These are phyloP conservation scores for Brassica juncea DNA, from an alignment of 345 rosid genomes.

Conservation along the genomic window DNA sequence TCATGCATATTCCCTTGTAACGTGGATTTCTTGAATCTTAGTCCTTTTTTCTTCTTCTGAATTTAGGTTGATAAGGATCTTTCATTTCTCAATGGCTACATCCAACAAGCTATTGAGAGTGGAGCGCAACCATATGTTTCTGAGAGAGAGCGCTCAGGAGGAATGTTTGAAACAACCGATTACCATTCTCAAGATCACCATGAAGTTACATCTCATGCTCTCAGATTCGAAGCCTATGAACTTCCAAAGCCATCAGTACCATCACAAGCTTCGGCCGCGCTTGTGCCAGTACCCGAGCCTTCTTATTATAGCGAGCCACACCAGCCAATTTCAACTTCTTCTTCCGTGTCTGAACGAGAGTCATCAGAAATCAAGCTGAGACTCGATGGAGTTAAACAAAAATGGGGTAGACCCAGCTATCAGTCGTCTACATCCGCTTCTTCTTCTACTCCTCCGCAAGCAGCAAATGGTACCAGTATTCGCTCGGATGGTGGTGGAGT, in stretches of 20 bases:
- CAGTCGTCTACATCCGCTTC: constrained; percentile 57
- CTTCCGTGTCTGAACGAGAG: constrained; percentile 57
- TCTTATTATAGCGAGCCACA: constrained; percentile 57
- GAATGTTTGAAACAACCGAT: constrained; percentile 50
- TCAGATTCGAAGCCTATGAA: constrained; percentile 94
- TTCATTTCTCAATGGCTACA: constrained; percentile 71
- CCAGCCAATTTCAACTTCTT: constrained; percentile 45
- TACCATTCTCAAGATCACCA: constrained; percentile 63
- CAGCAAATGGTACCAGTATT: constrained; percentile 50
- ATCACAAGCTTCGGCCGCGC: constrained; percentile 59
- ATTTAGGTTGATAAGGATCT: constrained; percentile 81
- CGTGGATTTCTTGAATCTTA: constrained; percentile 14
- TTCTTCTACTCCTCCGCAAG: constrained; percentile 51
- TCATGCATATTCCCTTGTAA: neutral
- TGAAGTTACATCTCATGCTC: constrained; percentile 69
- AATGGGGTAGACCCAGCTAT: constrained; percentile 85
- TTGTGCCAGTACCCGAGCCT: constrained; percentile 74
- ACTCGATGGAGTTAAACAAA: constrained; percentile 93
- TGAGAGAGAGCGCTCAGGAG: constrained; percentile 75
- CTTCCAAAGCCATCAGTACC: constrained; percentile 67
- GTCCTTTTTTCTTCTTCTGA: constrained; percentile 12
- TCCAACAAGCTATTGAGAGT: constrained; percentile 68
- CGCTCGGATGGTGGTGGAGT: constrained; percentile 45
- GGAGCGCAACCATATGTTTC: constrained; percentile 87
- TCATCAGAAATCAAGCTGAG: constrained; percentile 72